Base-by-base conservation (phyloP, 208 protist genomes). In the Sergeia podlipaevii region DNA sequence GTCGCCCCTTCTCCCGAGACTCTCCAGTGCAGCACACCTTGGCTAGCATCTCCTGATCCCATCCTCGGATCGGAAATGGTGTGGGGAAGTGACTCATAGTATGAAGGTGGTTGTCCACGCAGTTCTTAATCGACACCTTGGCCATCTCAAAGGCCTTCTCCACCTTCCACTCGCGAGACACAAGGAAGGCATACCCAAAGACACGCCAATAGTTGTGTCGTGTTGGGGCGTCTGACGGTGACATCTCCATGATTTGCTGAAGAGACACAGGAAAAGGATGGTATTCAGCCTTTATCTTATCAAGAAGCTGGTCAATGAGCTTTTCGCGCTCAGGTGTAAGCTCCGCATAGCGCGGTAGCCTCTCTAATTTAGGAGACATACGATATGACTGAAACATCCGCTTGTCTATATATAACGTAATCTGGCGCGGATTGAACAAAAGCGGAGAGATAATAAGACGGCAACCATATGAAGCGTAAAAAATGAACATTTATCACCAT, bases 101-200 rank as follows among this genome's bases (percentile, higher is more conserved):
- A 33, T 78, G 68, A 17, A 82, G 28, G 46, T 64, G 45, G 24
- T 66, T 38, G 17, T 59, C 38, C 20, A 62, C 50, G n/a, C 70
- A 68, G 52, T 78, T 80, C 36, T 54, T 30, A 8, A 70, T 20
- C 2, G 59, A 65, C 8, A 51, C 43, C 13, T 75, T 38, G 3
- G 69, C 44, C 79, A 91, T 88, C 47, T 59, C 65, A n/a, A 86
- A 50, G 3, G 83, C 83, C 28, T 73, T 64, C 38, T 67, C 58
- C 24, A 91, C 70, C 26, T 84, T 62, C 80, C 83, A 91, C 30
- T 72, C 50, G 29, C 73, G 68, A 1, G 75, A 52, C 10, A 70
- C 50, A 2, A 91, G 69, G 43, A 81, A 91, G 8, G 51, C 61
- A 55, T 87, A 85, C 13, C 69, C 72, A 53, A 74, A 66, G 10